phyloP scores from a whole-genome alignment of 176 grass and related monocot species.

The Zea mays region DNA sequence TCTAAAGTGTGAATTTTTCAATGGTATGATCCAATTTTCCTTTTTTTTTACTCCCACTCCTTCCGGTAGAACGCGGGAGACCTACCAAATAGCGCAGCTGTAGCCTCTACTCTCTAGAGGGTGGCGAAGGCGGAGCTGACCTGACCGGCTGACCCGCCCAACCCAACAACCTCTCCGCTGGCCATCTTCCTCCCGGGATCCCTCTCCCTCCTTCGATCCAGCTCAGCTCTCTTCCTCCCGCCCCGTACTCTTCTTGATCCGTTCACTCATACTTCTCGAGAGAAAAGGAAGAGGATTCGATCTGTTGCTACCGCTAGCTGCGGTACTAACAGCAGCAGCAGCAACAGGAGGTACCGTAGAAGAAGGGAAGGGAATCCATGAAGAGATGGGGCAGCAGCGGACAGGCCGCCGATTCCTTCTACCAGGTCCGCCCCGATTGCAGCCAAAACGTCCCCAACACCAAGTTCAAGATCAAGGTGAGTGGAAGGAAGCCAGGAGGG shows the following conservation, averaged over 20 bases:
- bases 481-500: background rate
- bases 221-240: background rate
- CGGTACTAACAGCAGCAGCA: background rate
- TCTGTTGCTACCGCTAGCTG: constrained; percentile 5
- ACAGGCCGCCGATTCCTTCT: constrained; percentile 63
- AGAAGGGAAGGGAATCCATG: background rate
- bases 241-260: constrained; percentile 1
- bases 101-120: no score
- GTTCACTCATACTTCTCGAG: background rate
- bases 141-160: background rate
- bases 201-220: background rate
- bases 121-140: no score
- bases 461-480: constrained; percentile 92
- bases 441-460: constrained; percentile 58
- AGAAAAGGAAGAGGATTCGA: background rate
- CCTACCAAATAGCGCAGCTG: no score
- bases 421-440: constrained; percentile 72
- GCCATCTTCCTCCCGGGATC: background rate
- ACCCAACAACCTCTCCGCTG: background rate
- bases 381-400: constrained; percentile 51
- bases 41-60: no score
- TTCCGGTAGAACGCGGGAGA: no score
- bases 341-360: background rate
- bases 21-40: no score
- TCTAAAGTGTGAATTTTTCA: no score